Evolutionary conservation across 768 basidiomycete genomes (phyloP), one percentile per base, ranked within the genome.

Genomic region (Kwoniella europaea): DNA sequence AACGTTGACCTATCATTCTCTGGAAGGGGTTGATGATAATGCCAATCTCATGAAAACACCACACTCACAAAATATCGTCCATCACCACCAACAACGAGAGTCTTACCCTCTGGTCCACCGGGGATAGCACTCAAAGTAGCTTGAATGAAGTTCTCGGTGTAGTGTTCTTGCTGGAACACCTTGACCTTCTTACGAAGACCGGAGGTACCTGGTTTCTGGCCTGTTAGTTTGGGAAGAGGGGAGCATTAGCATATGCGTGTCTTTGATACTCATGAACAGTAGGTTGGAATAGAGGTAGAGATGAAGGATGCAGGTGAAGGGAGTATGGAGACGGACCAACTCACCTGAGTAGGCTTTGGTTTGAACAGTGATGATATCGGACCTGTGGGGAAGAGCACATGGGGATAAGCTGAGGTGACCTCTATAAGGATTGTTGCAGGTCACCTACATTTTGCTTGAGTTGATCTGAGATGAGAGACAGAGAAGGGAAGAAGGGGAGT

Each of bases 111-210:
- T n/a, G 84, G 86, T 35, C 88, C 93, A 71, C 91, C 88, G 6
- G 91, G 88, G 85, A 98, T 92, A 65, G 95, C 92, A 29, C 84
- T 92, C 89, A 79, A 95, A 88, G 86, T 99, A 75, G 96, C 85
- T 84, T 98, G 96, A 68, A 98, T 84, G 78, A 99, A 99, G 87
- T 98, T 99, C 86, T 98, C 97, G 56, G 97, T 99, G 86, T 98
- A 99, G 87, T 98, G 90, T 93, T 92, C 88, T 84, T 98, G 93
- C 85, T 99, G 92, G 88, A 99, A 99, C 77, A 98, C 89, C 86
- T 96, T 98, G 84, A 98, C 97, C 80, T 94, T 89, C 87, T 98
- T 98, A 79, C 97, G 88, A 58, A 98, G 89, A 74, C 97, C 97
- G 73, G 97, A 98, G 12, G 97, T 98, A 71, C 97, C 97, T 24